Base-by-base conservation (phyloP, 768 basidiomycete genomes). In the Pulveroboletus sp. region DNA sequence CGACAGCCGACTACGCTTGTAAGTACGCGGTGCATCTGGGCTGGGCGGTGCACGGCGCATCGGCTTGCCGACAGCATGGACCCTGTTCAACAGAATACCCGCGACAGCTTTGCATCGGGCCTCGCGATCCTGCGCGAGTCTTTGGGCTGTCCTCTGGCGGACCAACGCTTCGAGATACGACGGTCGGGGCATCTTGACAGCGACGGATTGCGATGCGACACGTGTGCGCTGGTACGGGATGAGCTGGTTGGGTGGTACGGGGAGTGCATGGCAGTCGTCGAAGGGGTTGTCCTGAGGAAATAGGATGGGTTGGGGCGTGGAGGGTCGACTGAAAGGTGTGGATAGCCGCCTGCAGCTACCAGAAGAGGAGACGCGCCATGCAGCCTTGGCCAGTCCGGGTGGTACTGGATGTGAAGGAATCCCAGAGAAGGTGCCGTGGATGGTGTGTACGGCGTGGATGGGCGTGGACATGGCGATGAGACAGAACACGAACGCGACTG, bases 1-100 rank as follows among this genome's bases (percentile, higher is more conserved):
- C 56, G 77, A 80, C 49, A 82, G 60, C 34, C 76, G 67, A 52
- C 81, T 82, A 56, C 74, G 77, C 54, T 76, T 72, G 53, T 82
- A 82, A 53, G 65, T 63, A 55, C 64, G 69, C 27, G 70, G 69
- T 27, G 37, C 56, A 7, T 62, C 63, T 19, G 42, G 57, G 27
- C 62, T 54, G 12, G 61, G 64, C 5, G 67, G 67, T 31, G 67
- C 52, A 49, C 76, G 66, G n/a, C 79, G 68, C 71, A 78, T 71
- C 1, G 80, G 80, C 48, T 71, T 72, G n/a, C 80, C 79, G 4
- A 73, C 73, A 0, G 70, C 74, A 51, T 75, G 74, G 31, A 79
- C 75, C 19, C 81, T 70, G 56, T 76, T 77, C 23, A 84, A 69
- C 27, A 84, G 62, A 39, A 80, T 80, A 17, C 78, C 79, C 3